phyloP scores from a whole-genome alignment of 768 basidiomycete genomes.

The Obba rivulosa region DNA sequence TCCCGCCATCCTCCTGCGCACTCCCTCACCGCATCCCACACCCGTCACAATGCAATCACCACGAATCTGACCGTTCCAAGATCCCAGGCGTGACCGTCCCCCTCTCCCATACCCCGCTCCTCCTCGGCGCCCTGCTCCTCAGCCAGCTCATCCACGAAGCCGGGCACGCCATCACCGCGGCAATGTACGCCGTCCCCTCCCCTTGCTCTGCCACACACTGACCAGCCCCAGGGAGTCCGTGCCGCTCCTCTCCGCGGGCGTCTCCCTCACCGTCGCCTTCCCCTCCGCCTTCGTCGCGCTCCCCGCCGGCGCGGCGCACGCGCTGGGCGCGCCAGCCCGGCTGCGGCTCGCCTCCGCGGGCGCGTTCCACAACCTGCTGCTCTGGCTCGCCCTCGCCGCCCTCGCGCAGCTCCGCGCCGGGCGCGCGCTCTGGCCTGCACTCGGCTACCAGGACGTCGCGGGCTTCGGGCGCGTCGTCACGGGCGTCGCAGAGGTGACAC shows the following conservation, averaged over 20 bases:
- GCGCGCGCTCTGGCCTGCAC: conserved; percentile 7
- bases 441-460: conserved; percentile 52
- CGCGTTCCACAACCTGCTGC: conserved; percentile 70
- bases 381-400: conserved; percentile 44
- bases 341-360: conserved; percentile 69
- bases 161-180: conserved; percentile 74
- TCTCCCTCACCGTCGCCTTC: conserved; percentile 56
- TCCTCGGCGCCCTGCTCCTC: conserved; percentile 55
- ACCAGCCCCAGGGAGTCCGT: conserved; percentile 48
- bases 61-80: conserved; percentile 31
- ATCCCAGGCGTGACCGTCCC: conserved; percentile 83
- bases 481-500: conserved; percentile 41
- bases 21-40: too few species aligned
- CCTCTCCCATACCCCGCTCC: conserved; percentile 59
- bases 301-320: conserved; percentile 28
- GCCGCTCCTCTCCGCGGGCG: conserved; percentile 55
- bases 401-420: conserved; percentile 25
- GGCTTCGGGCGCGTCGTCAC: conserved; percentile 50
- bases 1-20: too few species aligned
- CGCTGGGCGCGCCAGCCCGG: conserved; percentile 29
- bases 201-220: background rate
- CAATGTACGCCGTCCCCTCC: conserved; percentile 45
- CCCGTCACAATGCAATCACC: too few species aligned
- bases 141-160: conserved; percentile 75
- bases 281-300: conserved; percentile 76